Conservation (phyloP, 2,329 filamentous ascomycete species). For the Hypoxylon sp. region DNA sequence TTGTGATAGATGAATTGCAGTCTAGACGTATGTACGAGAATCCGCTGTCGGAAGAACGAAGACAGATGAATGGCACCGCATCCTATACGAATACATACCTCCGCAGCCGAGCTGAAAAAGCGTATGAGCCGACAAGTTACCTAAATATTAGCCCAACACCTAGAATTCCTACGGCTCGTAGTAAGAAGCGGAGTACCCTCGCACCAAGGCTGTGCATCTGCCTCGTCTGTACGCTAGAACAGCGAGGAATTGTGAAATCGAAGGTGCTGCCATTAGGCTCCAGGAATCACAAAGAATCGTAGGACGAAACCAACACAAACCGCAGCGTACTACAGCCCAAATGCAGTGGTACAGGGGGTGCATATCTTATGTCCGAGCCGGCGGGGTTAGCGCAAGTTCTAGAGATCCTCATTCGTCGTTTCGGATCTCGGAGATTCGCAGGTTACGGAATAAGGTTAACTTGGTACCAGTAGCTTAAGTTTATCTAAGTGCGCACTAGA, state of each 20-base stretch:
- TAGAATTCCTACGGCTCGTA: conserved; percentile 32
- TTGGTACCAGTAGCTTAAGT: background rate
- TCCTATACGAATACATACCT: conserved; percentile 20
- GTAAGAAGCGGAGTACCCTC: conserved; percentile 29
- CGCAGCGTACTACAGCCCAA: conserved; percentile 1
- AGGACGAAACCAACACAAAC: conserved; percentile 11
- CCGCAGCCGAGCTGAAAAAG: conserved; percentile 27
- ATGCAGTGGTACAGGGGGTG: background rate
- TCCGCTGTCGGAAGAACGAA: conserved; percentile 27
- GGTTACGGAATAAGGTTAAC: conserved; percentile 21
- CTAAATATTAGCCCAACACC: conserved; percentile 18
- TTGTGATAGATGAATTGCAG: conserved; percentile 22
- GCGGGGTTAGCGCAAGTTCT: conserved; percentile 20
- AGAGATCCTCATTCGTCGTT: conserved; percentile 2
- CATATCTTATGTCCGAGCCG: conserved; percentile 34
- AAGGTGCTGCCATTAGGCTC: conserved; percentile 1
- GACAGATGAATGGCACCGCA: conserved; percentile 13
- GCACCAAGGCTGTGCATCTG: conserved; percentile 23
- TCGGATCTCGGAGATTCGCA: conserved; percentile 41
- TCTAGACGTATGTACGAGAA: conserved; percentile 29
- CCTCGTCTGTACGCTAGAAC: conserved; percentile 14
- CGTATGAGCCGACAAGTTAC: conserved; percentile 5
- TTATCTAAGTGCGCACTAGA: background rate
- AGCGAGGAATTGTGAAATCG: conserved; percentile 1
- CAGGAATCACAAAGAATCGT: conserved; percentile 15